Base-by-base conservation (phyloP, 176 grass and related monocot species). In the Elaeis guineensis region DNA sequence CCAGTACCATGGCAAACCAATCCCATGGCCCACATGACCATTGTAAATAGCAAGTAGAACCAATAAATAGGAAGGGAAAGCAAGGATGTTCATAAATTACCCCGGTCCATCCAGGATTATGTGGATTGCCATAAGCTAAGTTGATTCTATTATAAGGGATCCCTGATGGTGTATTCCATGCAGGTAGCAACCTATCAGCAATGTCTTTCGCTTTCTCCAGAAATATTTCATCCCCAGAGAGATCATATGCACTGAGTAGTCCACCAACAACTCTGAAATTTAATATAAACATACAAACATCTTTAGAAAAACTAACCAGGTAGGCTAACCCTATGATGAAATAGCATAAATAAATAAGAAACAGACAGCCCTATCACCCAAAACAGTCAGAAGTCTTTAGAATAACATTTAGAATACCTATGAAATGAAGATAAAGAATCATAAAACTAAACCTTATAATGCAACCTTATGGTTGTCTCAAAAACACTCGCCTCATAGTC, bases 391-490 rank as follows among this genome's bases (percentile, higher is more conserved):
- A 44, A 44, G 35, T 44, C 9, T 44, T 44, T 44, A 44, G 35
- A 9, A 44, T 44, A 44, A 44, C 2, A 14, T 44, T 12, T 12
- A 44, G 35, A 7, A 12, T 44, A 44, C 14, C 35, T 49, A 53
- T 26, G 28, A 51, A 25, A 58, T 54, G n/a, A 63, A 25, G 60
- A 82, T 56, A 77, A 69, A 23, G 59, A 75, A 64, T 26, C 82
- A 86, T 64, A 67, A 85, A 74, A 56, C 65, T 93, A 85, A 93
- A 99, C 85, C 88, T 99, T 93, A 74, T 81, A 93, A 89, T 59
- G 85, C 83, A 89, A 99, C 88, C 88, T 99, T 99, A 93, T 99
- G 79, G 88, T 99, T 77, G 94, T 93, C 79, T 99, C 94, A 68
- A 99, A 98, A 77, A 99, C 88, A 81, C 94, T 99, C 18, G 82